Conservation (phyloP, 176 grass and related monocot genomes). For the Ensete glaucum region DNA sequence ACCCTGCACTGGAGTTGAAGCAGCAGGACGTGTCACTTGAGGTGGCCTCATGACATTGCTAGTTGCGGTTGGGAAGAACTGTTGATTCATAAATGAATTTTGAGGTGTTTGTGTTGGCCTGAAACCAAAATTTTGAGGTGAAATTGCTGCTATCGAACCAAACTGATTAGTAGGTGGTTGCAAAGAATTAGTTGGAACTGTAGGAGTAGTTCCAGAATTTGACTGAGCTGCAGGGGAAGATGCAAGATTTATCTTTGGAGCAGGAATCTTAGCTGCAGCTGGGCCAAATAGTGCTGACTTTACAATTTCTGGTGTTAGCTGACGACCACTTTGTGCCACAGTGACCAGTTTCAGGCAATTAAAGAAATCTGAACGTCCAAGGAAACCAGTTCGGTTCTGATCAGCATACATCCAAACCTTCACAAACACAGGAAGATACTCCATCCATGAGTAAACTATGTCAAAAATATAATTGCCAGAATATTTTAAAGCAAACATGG, state of each 20-base stretch:
- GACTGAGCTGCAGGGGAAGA: slow-evolving; percentile 26
- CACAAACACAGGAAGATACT: neutral
- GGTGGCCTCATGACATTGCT: slow-evolving; percentile 52
- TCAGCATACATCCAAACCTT: slow-evolving; percentile 98
- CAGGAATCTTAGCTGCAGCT: slow-evolving; percentile 76
- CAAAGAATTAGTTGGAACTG: slow-evolving; percentile 22
- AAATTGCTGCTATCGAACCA: slow-evolving; percentile 26
- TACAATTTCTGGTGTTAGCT: slow-evolving; percentile 82
- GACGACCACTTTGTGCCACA: slow-evolving; percentile 87
- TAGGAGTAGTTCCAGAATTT: slow-evolving; percentile 27
- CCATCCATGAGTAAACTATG: neutral
- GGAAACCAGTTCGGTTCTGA: slow-evolving; percentile 85
- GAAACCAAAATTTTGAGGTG: slow-evolving; percentile 41
- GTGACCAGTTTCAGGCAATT: slow-evolving; percentile 87
- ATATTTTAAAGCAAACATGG: neutral
- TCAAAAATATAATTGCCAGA: neutral
- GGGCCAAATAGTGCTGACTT: slow-evolving; percentile 86
- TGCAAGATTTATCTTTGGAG: slow-evolving; percentile 60
- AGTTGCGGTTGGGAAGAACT: slow-evolving; percentile 32
- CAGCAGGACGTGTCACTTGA: slow-evolving; percentile 17
- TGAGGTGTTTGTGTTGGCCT: slow-evolving; percentile 35
- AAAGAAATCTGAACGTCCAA: slow-evolving; percentile 89
- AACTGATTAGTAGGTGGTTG: slow-evolving; percentile 40
- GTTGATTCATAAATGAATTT: slow-evolving; percentile 59
- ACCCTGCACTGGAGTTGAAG: slow-evolving; percentile 34